Percentiles rank a stretch among this genome's conserved stretches.
Conservation (phyloP, 1,284 basidiomycete species). For the Thecaphora thlaspeos region DNA sequence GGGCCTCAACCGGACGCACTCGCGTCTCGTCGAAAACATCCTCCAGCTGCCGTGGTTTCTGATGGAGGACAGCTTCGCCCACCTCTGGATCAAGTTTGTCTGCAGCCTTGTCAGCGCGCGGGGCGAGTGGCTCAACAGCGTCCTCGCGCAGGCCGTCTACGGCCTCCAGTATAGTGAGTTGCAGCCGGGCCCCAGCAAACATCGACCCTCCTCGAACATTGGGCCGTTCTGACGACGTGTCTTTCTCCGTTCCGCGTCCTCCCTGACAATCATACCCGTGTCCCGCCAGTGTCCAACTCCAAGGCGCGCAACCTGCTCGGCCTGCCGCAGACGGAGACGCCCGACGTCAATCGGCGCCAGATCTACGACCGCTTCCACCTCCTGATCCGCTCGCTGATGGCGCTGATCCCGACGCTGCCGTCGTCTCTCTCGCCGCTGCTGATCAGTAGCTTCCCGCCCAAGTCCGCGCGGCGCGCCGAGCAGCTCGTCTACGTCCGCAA, state of each 20-base stretch:
- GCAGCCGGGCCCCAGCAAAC: too few species aligned
- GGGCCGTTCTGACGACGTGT: too few species aligned
- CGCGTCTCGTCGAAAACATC: constrained; percentile 82
- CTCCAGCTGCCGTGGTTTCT: constrained; percentile 87
- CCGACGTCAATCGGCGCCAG: constrained; percentile 63
- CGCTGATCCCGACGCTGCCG: constrained; percentile 67
- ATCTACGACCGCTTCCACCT: constrained; percentile 85
- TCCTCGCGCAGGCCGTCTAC: constrained; percentile 76
- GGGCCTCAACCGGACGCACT: constrained; percentile 72
- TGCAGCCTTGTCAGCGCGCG: constrained; percentile 90
- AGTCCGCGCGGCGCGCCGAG: constrained; percentile 75
- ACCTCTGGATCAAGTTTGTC: constrained; percentile 66
- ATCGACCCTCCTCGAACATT: too few species aligned
- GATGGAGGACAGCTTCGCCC: constrained; percentile 68
- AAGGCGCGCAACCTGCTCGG: neutral
- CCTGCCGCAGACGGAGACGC: neutral
- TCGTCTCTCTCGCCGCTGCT: constrained; percentile 73
- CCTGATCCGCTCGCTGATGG: constrained; percentile 78
- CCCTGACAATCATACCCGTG: too few species aligned
- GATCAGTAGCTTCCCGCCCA: constrained; percentile 83
- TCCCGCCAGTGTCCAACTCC: neutral
- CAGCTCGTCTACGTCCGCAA: constrained; percentile 93
- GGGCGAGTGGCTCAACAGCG: constrained; percentile 83
- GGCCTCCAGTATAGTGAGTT: constrained; percentile 64
- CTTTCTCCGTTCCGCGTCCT: too few species aligned